Percentiles rank a stretch among this genome's conserved stretches.
Evolutionary conservation across 2,329 filamentous ascomycete genomes (phyloP).

Genomic region (Fusarium algeriense): DNA sequence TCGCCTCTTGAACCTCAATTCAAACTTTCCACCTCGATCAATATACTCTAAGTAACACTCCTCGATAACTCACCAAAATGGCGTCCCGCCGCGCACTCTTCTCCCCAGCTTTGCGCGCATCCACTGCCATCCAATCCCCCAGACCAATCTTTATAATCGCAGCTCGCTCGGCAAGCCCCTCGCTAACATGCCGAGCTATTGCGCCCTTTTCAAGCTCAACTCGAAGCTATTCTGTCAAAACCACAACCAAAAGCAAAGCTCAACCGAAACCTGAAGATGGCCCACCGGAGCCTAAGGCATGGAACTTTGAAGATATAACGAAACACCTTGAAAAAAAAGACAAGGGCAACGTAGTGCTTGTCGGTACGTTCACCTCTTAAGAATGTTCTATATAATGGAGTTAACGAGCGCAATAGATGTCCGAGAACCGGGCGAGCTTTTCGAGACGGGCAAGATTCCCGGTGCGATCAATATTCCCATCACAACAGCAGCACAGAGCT

Average conservation of each 20-base stretch:
- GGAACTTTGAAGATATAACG: slow-evolving; percentile 64
- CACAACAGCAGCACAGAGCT: slow-evolving; percentile 79
- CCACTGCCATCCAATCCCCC: slow-evolving; percentile 18
- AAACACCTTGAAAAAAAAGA: slow-evolving; percentile 48
- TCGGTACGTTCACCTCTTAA: slow-evolving; percentile 56
- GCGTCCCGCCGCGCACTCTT: slow-evolving; percentile 37
- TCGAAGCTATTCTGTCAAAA: slow-evolving; percentile 32
- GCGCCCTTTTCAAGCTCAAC: slow-evolving; percentile 8
- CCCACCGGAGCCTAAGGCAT: slow-evolving; percentile 54
- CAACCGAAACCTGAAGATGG: neutral
- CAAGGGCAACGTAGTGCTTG: slow-evolving; percentile 54
- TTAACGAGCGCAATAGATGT: slow-evolving; percentile 64
- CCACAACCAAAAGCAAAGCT: neutral
- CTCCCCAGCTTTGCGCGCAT: slow-evolving; percentile 34
- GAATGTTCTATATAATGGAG: neutral
- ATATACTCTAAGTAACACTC: neutral
- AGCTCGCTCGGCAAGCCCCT: slow-evolving; percentile 8
- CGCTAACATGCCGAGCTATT: slow-evolving; percentile 4
- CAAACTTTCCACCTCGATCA: neutral
- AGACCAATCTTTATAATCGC: slow-evolving; percentile 18
- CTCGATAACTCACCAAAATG: slow-evolving; percentile 16
- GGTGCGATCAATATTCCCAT: slow-evolving; percentile 86
- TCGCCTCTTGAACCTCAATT: slow-evolving; percentile 21
- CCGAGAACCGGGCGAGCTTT: slow-evolving; percentile 78
- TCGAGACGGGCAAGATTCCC: slow-evolving; percentile 78